Evolutionary conservation across 441 rosid genomes (phyloP).

Genomic region (Euphorbia celastroides): DNA sequence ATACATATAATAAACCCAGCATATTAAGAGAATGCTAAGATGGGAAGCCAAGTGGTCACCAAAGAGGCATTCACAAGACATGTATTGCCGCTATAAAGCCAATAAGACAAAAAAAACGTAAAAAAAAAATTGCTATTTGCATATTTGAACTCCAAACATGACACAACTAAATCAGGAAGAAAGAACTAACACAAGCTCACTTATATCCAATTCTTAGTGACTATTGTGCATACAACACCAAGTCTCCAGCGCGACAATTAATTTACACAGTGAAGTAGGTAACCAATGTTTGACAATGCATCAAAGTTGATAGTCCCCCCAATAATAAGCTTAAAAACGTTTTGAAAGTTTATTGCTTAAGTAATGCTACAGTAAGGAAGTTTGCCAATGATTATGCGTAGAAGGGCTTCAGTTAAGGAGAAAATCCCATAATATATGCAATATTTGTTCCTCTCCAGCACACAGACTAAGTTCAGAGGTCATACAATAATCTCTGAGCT

Average conservation of each 20-base stretch:
- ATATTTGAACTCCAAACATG: neutral
- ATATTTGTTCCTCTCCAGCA: neutral
- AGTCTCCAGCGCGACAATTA: neutral
- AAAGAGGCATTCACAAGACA: neutral
- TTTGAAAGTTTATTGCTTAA: neutral
- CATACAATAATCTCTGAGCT: neutral
- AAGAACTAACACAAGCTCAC: neutral
- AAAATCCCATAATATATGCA: neutral
- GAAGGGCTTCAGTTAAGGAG: neutral
- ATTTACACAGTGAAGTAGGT: neutral
- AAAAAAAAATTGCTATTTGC: neutral
- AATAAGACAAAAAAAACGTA: neutral
- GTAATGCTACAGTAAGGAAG: neutral
- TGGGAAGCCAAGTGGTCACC: neutral
- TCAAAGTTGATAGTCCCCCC: neutral
- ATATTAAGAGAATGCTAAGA: neutral
- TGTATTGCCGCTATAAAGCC: neutral
- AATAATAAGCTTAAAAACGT: neutral
- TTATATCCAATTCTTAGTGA: neutral
- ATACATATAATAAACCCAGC: neutral
- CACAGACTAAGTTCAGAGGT: neutral
- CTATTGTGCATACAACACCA: neutral
- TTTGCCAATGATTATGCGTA: neutral
- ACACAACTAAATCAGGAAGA: neutral
- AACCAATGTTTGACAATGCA: neutral